Evolutionary conservation across 345 rosid genomes (phyloP), one percentile per base, ranked within the genome.

Genomic region (Durio zibethinus): DNA sequence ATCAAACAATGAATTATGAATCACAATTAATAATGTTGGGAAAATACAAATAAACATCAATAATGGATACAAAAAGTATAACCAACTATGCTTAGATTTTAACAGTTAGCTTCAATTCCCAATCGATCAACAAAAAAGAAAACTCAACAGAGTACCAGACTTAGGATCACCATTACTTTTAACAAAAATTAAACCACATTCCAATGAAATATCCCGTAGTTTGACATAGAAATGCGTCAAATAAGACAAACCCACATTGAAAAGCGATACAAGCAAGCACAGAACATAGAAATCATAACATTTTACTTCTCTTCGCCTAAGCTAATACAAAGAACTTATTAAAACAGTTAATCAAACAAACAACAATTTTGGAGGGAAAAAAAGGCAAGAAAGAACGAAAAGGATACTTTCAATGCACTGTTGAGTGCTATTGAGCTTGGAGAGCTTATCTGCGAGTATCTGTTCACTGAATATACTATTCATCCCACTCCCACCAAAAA

Each of bases 361-460:
- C 25, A 16, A 48, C 5, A 47, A 16, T 23, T 3, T 56, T 47
- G 6, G 52, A 3, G 48, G 63, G 12, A 12, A 4, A 12, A 25
- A 4, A 10, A 20, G 57, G 67, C 7, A 16, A 33, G 43, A 62
- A 61, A 31, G 20, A 81, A 14, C 12, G 70, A 73, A 77, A 81
- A 87, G 88, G 90, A 89, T 96, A 96, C 99, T 93, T 88, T 96
- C 98, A 79, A 96, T 96, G 42, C 97, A 91, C 77, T 93, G 98
- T 67, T 96, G 98, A 59, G 97, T 92, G 92, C 97, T 87, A 83
- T 93, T 92, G 89, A 93, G 97, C 95, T 96, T 92, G 27, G 97
- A 88, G 73, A 96, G 99, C 92, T 93, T 93, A 76, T 96, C 99
- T 72, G 91, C 92, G 65, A 96, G 93, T 84, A 93, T 92, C 90